Evolutionary conservation across 495 filamentous ascomycete species (phyloP).

Genomic region (Amniculicola lignicola): DNA sequence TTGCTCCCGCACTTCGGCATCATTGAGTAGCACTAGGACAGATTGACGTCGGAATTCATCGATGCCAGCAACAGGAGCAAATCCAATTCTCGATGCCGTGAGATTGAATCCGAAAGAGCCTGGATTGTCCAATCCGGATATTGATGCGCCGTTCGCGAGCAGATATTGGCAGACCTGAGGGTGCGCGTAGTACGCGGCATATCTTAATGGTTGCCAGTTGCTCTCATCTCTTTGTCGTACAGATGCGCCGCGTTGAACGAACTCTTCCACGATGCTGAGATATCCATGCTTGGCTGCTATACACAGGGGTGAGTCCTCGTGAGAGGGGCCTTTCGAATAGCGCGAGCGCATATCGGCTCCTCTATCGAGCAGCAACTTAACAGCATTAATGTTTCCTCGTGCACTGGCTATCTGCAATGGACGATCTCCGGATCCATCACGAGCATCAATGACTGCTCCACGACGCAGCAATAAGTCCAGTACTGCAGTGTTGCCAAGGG

Average conservation of each 20-base stretch:
- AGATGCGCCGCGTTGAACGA: constrained; percentile 44
- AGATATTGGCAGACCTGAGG: constrained; percentile 36
- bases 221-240: constrained; percentile 44
- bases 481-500: constrained; percentile 37
- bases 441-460: constrained; percentile 43
- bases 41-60: constrained; percentile 4
- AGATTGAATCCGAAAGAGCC: constrained; percentile 2
- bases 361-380: constrained; percentile 43
- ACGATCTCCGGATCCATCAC: constrained; percentile 44
- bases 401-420: constrained; percentile 43
- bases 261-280: constrained; percentile 41
- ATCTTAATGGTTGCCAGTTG: constrained; percentile 45
- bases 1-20: constrained; percentile 8
- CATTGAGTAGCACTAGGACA: constrained; percentile 2
- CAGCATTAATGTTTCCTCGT: constrained; percentile 42
- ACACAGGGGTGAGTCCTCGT: constrained; percentile 47
- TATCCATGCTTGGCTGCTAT: constrained; percentile 46
- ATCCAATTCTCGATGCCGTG: constrained; percentile 12
- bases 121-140: neutral
- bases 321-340: constrained; percentile 31
- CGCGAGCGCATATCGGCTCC: constrained; percentile 41
- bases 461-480: constrained; percentile 44
- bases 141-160: constrained; percentile 9
- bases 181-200: constrained; percentile 46
- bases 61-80: constrained; percentile 1